phyloP scores from a whole-genome alignment of 345 rosid genomes.

The Syzygium oleosum region DNA sequence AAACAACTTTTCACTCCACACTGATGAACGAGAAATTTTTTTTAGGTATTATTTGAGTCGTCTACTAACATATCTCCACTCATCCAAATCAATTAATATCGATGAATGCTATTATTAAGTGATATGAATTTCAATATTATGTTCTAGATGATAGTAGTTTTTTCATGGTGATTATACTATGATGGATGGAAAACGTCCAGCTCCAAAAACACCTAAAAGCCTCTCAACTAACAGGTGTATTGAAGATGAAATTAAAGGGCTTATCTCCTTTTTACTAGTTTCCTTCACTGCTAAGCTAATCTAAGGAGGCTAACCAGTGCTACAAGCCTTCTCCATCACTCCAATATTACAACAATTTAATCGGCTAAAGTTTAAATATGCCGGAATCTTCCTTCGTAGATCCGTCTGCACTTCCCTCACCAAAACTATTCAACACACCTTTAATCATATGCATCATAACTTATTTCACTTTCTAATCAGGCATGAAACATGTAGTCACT shows the following conservation, averaged over 20 bases:
- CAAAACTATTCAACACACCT: background rate
- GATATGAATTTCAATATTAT: background rate
- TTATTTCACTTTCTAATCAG: background rate
- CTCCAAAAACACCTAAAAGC: background rate
- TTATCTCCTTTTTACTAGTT: background rate
- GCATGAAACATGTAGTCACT: background rate
- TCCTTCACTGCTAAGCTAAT: background rate
- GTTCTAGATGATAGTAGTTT: background rate
- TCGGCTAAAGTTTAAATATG: background rate
- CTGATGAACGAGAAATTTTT: background rate
- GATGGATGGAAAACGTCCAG: background rate
- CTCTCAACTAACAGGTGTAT: background rate
- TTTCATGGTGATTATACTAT: background rate
- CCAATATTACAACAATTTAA: background rate
- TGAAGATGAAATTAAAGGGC: background rate
- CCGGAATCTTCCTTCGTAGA: background rate
- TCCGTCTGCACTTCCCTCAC: background rate
- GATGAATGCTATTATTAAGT: background rate
- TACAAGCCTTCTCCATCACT: background rate
- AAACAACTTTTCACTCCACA: background rate
- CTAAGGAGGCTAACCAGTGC: background rate
- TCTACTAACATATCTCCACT: background rate
- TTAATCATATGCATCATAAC: background rate
- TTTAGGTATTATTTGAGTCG: background rate
- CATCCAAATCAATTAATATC: background rate